A percentile compares a stretch with the other conserved stretches of the same genome.
These are phyloP conservation scores for Tilletia walkeri DNA, from an alignment of 1,284 basidiomycete species.

Conservation along the genomic window DNA sequence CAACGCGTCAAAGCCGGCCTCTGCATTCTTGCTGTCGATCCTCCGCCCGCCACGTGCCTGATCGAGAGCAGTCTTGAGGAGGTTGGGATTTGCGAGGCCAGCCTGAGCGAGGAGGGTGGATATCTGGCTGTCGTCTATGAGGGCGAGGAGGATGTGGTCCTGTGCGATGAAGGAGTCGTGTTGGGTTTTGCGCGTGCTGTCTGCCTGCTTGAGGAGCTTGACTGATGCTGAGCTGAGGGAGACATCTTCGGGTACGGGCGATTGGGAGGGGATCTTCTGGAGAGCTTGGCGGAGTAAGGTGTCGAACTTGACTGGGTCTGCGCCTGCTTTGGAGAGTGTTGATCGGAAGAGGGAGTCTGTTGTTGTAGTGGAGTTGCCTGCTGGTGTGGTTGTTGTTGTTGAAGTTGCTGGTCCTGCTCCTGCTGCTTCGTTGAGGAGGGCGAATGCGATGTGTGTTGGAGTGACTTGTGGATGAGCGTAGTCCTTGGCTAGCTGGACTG, in stretches of 20 bases:
- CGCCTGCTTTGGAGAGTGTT: slow-evolving; percentile 73
- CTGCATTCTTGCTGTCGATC: slow-evolving; percentile 73
- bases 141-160: slow-evolving; percentile 74
- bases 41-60: slow-evolving; percentile 76
- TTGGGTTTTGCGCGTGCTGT: slow-evolving; percentile 53
- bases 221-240: slow-evolving; percentile 36
- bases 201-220: slow-evolving; percentile 50
- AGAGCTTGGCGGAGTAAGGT: slow-evolving; percentile 41
- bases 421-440: slow-evolving; percentile 64
- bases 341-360: slow-evolving; percentile 67
- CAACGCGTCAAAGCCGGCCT: slow-evolving; percentile 54
- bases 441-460: slow-evolving; percentile 74
- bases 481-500: slow-evolving; percentile 77
- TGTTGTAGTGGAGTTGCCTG: slow-evolving; percentile 54
- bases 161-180: slow-evolving; percentile 91
- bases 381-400: slow-evolving; percentile 38
- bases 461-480: slow-evolving; percentile 70
- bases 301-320: slow-evolving; percentile 61
- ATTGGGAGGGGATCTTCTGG: slow-evolving; percentile 51
- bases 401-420: neutral
- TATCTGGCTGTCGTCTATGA: slow-evolving; percentile 72
- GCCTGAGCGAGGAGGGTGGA: slow-evolving; percentile 70
- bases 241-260: slow-evolving; percentile 49
- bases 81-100: slow-evolving; percentile 67
- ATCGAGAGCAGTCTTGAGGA: slow-evolving; percentile 75